These are phyloP conservation scores for Sparassis latifolia DNA, from an alignment of 1,284 basidiomycete genomes.

Conservation along the genomic window DNA sequence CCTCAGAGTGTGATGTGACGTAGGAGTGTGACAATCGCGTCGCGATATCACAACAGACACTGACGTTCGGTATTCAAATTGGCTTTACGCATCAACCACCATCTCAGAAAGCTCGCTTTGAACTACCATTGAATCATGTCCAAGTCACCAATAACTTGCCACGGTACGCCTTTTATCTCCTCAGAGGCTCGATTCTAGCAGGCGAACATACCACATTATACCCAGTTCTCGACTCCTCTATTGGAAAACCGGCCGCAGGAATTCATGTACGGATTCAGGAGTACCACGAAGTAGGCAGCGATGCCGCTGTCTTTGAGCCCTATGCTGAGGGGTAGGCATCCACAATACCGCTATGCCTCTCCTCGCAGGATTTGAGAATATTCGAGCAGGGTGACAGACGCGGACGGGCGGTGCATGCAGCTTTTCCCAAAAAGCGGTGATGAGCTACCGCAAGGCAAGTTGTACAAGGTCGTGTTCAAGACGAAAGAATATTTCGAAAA, in stretches of 20 bases:
- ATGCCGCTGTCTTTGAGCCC: constrained; percentile 38
- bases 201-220: not conserved
- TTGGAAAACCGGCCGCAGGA: constrained; percentile 73
- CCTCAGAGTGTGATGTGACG: too few species aligned
- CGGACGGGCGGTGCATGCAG: constrained; percentile 75
- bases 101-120: too few species aligned
- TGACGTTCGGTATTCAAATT: too few species aligned
- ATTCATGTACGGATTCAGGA: constrained; percentile 58
- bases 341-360: not conserved
- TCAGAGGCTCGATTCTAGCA: not conserved
- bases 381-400: constrained; percentile 61
- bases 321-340: constrained; percentile 54
- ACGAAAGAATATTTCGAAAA: constrained; percentile 78
- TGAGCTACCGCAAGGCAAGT: constrained; percentile 40
- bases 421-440: constrained; percentile 49
- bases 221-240: constrained; percentile 81
- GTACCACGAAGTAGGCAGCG: constrained; percentile 24
- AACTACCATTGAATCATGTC: constrained; percentile 30
- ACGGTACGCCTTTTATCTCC: constrained; percentile 45
- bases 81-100: too few species aligned
- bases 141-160: constrained; percentile 85
- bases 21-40: too few species aligned
- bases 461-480: constrained; percentile 83
- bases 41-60: too few species aligned
- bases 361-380: not conserved